phyloP scores from a whole-genome alignment of 176 grass and related monocot species.

The Oryza glaberrima region DNA sequence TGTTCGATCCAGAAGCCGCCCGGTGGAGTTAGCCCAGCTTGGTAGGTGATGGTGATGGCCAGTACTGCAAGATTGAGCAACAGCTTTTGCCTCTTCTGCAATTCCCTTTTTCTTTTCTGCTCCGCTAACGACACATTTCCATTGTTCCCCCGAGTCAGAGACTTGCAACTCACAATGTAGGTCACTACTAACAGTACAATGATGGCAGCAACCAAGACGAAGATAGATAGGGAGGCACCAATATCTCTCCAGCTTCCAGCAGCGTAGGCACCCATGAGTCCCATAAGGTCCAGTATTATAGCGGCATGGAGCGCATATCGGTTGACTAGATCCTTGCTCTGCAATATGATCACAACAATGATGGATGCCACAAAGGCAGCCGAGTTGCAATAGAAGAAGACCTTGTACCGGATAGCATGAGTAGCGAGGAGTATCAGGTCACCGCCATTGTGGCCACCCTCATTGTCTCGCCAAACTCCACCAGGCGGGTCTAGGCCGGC shows the following conservation, averaged over 20 bases:
- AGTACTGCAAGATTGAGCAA: conserved; percentile 36
- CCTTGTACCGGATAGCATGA: neutral
- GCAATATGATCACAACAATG: conserved; percentile 33
- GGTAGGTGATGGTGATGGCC: conserved; percentile 28
- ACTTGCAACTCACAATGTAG: neutral
- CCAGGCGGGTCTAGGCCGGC: conserved; percentile 30
- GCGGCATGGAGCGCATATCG: neutral
- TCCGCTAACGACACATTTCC: too few species aligned
- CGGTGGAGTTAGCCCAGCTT: conserved; percentile 40
- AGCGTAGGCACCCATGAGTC: conserved; percentile 30
- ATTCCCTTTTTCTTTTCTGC: neutral
- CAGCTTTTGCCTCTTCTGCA: neutral
- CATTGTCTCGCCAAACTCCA: conserved; percentile 26
- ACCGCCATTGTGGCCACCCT: conserved; percentile 19
- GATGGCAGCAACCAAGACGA: neutral
- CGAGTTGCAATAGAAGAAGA: conserved; percentile 41
- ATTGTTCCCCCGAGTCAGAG: too few species aligned
- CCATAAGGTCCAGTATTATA: conserved; percentile 28
- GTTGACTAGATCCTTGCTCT: neutral
- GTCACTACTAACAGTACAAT: neutral
- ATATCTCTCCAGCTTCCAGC: conserved; percentile 4
- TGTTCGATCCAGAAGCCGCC: conserved; percentile 28
- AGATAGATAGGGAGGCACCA: conserved; percentile 12
- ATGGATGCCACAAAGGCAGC: conserved; percentile 42
- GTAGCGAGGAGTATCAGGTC: conserved; percentile 6